Conservation (phyloP, 768 basidiomycete species). For the Mycena kentingensis region DNA sequence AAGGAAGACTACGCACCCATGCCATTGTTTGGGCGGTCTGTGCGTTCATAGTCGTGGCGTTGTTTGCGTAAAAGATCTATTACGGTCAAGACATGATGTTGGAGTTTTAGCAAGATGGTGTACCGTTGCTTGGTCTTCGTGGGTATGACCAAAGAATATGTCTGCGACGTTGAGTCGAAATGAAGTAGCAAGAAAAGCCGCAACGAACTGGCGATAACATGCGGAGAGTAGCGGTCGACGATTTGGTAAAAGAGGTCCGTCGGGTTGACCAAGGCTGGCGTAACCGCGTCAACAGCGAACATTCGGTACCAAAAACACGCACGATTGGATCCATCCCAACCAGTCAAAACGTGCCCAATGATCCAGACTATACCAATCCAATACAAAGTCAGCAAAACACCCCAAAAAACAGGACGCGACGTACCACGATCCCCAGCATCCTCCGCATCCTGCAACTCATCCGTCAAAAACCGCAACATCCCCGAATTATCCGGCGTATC, state of each 20-base stretch:
- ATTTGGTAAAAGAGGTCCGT: conserved; percentile 40
- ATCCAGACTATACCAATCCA: conserved; percentile 43
- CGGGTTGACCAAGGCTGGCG: conserved; percentile 17
- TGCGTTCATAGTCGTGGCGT: conserved; percentile 46
- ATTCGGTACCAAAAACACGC: conserved; percentile 24
- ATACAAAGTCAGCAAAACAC: not conserved
- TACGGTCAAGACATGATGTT: not conserved
- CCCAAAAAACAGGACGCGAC: conserved; percentile 8
- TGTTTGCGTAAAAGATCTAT: conserved; percentile 23
- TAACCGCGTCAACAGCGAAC: not conserved
- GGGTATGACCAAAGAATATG: conserved; percentile 71
- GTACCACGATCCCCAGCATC: conserved; percentile 73
- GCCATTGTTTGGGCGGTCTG: conserved; percentile 55
- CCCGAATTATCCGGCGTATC: conserved; percentile 70
- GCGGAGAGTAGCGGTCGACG: conserved; percentile 76
- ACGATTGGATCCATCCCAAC: conserved; percentile 77
- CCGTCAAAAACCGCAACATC: conserved; percentile 76
- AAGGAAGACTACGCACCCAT: conserved; percentile 45
- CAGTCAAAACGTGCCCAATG: conserved; percentile 36
- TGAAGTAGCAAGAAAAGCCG: conserved; percentile 3
- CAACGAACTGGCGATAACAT: conserved; percentile 70
- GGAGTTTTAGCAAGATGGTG: conserved; percentile 20
- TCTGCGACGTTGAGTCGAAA: conserved; percentile 36
- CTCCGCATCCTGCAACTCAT: conserved; percentile 78
- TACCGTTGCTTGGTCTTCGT: conserved; percentile 17